phyloP scores from a whole-genome alignment of 2,329 filamentous ascomycete species.

The Epichloe glyceriae region DNA sequence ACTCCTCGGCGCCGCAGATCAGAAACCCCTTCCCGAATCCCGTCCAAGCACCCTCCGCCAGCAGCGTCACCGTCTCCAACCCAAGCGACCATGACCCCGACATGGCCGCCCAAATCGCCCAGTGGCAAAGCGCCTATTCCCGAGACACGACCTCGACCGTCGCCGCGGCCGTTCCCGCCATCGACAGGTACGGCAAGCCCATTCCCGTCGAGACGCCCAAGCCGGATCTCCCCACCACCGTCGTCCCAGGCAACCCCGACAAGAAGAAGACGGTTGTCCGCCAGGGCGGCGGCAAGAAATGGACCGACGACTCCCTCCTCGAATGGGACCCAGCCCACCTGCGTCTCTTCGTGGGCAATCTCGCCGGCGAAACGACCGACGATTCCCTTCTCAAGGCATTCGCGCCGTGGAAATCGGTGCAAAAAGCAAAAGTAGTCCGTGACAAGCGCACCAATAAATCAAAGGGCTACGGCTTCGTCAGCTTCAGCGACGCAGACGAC shows the following conservation, averaged over 20 bases:
- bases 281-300: conserved; percentile 79
- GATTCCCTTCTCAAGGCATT: conserved; percentile 93
- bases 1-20: conserved; percentile 47
- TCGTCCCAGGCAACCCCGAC: conserved; percentile 36
- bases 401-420: conserved; percentile 70
- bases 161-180: conserved; percentile 15
- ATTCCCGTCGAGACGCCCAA: conserved; percentile 15
- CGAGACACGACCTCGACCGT: conserved; percentile 11
- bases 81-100: conserved; percentile 49
- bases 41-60: conserved; percentile 23
- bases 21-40: conserved; percentile 69
- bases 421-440: conserved; percentile 84
- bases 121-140: conserved; percentile 87
- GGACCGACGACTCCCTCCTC: conserved; percentile 76
- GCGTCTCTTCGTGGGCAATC: conserved; percentile 89
- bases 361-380: conserved; percentile 94
- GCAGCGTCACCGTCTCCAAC: conserved; percentile 20
- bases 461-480: conserved; percentile 93
- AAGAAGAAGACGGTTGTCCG: conserved; percentile 81
- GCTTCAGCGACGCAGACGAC: conserved; percentile 88
- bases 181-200: conserved; percentile 21
- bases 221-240: conserved; percentile 25
- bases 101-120: conserved; percentile 80
- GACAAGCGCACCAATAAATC: conserved; percentile 96
- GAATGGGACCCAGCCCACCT: conserved; percentile 96